A percentile compares a stretch with the other conserved stretches of the same genome.
phyloP scores from a whole-genome alignment of 192 early-diverging fungal species.

The Podila clonocystis region DNA sequence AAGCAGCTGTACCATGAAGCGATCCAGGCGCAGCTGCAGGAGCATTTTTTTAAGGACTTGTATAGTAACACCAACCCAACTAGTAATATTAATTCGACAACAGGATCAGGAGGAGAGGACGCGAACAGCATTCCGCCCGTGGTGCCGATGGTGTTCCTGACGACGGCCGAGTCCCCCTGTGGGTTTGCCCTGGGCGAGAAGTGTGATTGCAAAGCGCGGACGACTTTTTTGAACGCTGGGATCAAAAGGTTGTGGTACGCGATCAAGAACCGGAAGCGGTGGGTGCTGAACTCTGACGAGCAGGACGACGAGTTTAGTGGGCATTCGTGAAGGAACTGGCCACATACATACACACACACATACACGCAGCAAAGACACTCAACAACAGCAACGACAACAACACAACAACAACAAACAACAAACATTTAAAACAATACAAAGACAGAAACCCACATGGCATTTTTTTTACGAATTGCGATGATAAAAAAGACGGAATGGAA shows the following conservation, averaged over 20 bases:
- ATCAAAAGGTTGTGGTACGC: slow-evolving; percentile 49
- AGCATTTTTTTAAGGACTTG: slow-evolving; percentile 31
- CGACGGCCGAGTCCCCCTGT: slow-evolving; percentile 34
- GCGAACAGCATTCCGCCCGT: background rate
- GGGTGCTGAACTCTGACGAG: slow-evolving; percentile 35
- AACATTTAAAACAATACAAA: background rate
- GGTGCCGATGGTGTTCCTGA: slow-evolving; percentile 40
- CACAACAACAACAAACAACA: too few species aligned
- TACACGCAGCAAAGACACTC: too few species aligned
- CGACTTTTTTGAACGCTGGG: slow-evolving; percentile 43
- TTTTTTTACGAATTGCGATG: background rate
- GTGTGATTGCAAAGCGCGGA: slow-evolving; percentile 46
- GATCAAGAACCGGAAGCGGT: slow-evolving; percentile 30
- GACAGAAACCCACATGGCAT: background rate
- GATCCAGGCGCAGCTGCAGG: slow-evolving; percentile 36
- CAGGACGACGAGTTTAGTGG: slow-evolving; percentile 23
- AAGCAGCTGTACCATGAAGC: slow-evolving; percentile 46
- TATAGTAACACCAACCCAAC: background rate
- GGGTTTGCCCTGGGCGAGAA: slow-evolving; percentile 40
- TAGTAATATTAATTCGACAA: background rate
- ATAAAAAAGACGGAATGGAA: background rate
- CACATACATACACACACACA: too few species aligned
- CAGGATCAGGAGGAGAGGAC: background rate
- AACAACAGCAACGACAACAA: too few species aligned
- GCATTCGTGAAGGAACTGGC: slow-evolving; percentile 4